phyloP scores from a whole-genome alignment of 1,139 yeast species.

The Entelexis paramagnoliae region DNA sequence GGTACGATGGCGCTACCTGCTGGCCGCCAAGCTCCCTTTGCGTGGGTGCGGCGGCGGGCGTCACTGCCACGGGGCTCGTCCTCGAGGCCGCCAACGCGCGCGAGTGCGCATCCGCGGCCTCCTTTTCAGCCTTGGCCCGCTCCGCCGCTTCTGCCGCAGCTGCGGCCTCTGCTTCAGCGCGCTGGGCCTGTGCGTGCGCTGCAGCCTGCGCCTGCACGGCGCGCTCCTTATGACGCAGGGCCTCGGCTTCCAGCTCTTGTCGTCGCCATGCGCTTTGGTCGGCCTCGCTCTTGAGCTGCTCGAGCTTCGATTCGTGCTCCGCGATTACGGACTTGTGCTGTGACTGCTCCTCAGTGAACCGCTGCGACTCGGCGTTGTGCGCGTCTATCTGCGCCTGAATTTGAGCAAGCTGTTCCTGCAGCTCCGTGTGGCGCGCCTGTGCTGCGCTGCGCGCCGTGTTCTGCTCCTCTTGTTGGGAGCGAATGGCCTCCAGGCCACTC shows the following conservation, averaged over 20 bases:
- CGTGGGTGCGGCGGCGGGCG: not conserved
- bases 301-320: slow-evolving; percentile 16
- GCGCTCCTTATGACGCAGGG: slow-evolving; percentile 37
- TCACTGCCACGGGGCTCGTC: slow-evolving; percentile 1
- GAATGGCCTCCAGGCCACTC: slow-evolving; percentile 67
- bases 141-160: slow-evolving; percentile 19
- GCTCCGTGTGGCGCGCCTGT: slow-evolving; percentile 45
- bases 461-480: slow-evolving; percentile 53
- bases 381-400: slow-evolving; percentile 11
- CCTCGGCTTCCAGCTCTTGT: slow-evolving; percentile 30
- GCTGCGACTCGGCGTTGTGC: slow-evolving; percentile 13
- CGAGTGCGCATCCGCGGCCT: slow-evolving; percentile 20
- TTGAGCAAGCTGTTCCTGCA: slow-evolving; percentile 38
- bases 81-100: slow-evolving; percentile 20
- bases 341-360: slow-evolving; percentile 5
- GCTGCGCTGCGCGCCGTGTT: slow-evolving; percentile 41
- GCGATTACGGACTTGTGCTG: slow-evolving; percentile 14
- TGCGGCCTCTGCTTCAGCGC: slow-evolving; percentile 29
- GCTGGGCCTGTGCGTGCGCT: slow-evolving; percentile 36
- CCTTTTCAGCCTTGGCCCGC: not conserved
- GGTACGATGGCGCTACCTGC: slow-evolving; percentile 33
- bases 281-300: slow-evolving; percentile 6
- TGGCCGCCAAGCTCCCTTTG: not conserved
- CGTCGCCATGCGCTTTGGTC: slow-evolving; percentile 29
- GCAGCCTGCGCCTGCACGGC: slow-evolving; percentile 43